phyloP scores from a whole-genome alignment of 2,329 filamentous ascomycete species.

The Aurifilum marmelostoma region DNA sequence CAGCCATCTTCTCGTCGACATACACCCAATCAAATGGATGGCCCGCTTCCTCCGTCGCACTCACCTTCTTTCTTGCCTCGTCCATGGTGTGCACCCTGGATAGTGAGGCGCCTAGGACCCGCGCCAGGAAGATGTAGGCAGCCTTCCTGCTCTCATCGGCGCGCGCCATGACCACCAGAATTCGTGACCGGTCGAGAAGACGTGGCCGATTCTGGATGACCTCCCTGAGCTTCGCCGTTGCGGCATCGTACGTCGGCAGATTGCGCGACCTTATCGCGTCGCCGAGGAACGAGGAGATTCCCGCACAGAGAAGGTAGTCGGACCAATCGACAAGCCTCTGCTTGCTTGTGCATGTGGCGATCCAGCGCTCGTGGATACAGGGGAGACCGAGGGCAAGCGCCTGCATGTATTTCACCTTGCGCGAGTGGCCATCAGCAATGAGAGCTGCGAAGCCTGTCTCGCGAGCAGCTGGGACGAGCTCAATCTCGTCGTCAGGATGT shows the following conservation, averaged over 20 bases:
- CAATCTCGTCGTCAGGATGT: slow-evolving; percentile 44
- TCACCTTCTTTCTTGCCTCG: slow-evolving; percentile 64
- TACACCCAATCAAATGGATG: slow-evolving; percentile 76
- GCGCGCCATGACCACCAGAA: slow-evolving; percentile 73
- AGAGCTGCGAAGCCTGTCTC: slow-evolving; percentile 78
- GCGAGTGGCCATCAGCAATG: slow-evolving; percentile 82
- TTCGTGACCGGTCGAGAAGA: slow-evolving; percentile 64
- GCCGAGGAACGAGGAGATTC: slow-evolving; percentile 75
- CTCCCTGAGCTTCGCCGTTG: slow-evolving; percentile 56
- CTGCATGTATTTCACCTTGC: slow-evolving; percentile 92
- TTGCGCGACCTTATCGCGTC: slow-evolving; percentile 77
- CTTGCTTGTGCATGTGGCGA: slow-evolving; percentile 69
- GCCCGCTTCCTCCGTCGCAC: slow-evolving; percentile 51
- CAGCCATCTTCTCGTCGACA: slow-evolving; percentile 66
- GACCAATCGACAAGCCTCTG: slow-evolving; percentile 71
- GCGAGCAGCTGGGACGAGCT: slow-evolving; percentile 55
- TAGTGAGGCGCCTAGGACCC: slow-evolving; percentile 75
- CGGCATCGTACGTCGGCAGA: slow-evolving; percentile 63
- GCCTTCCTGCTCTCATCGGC: slow-evolving; percentile 67
- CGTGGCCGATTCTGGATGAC: slow-evolving; percentile 64
- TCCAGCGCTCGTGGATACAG: slow-evolving; percentile 82
- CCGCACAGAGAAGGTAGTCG: slow-evolving; percentile 83
- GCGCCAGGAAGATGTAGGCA: slow-evolving; percentile 79
- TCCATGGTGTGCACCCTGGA: slow-evolving; percentile 66
- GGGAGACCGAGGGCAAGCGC: slow-evolving; percentile 88